Percentiles rank a stretch among this genome's conserved stretches.
phyloP scores from a whole-genome alignment of 176 grass and related monocot species.

The Metroxylon sagu region DNA sequence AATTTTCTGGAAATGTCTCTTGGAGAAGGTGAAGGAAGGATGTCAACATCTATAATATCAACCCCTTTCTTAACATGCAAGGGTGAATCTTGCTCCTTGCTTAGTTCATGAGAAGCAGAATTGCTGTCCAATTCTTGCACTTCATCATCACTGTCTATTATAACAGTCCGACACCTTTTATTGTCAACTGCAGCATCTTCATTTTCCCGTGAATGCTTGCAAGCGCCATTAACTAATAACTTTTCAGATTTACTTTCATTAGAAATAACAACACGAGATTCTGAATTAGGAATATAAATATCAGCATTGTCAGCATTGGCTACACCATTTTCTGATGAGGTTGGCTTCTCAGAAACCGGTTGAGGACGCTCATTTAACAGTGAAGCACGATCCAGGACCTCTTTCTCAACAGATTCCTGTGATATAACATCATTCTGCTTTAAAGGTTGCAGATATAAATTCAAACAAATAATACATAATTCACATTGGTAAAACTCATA shows the following conservation, averaged over 20 bases:
- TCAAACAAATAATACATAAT: too few species aligned
- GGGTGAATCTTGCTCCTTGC: constrained; percentile 12
- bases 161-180: constrained; percentile 44
- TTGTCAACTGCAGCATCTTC: constrained; percentile 25
- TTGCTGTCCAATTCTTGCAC: constrained; percentile 22
- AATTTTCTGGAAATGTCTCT: constrained; percentile 31
- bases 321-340: constrained; percentile 24
- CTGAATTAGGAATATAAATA: constrained; percentile 22
- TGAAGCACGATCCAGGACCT: constrained; percentile 13
- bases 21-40: constrained; percentile 38
- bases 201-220: constrained; percentile 47
- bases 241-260: constrained; percentile 14
- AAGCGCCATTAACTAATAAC: constrained; percentile 12
- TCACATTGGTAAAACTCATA: too few species aligned
- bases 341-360: constrained; percentile 13
- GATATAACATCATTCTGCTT: too few species aligned
- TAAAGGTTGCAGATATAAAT: background rate
- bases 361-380: constrained; percentile 29
- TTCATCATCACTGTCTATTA: constrained; percentile 76
- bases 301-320: constrained; percentile 14
- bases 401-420: constrained; percentile 15
- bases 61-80: constrained; percentile 37
- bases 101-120: constrained; percentile 15
- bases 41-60: constrained; percentile 72
- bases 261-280: constrained; percentile 5